Percentiles rank a stretch among this genome's conserved stretches.
Conservation (phyloP, 2,329 filamentous ascomycete genomes). For the Epichloe brachyelytri region DNA sequence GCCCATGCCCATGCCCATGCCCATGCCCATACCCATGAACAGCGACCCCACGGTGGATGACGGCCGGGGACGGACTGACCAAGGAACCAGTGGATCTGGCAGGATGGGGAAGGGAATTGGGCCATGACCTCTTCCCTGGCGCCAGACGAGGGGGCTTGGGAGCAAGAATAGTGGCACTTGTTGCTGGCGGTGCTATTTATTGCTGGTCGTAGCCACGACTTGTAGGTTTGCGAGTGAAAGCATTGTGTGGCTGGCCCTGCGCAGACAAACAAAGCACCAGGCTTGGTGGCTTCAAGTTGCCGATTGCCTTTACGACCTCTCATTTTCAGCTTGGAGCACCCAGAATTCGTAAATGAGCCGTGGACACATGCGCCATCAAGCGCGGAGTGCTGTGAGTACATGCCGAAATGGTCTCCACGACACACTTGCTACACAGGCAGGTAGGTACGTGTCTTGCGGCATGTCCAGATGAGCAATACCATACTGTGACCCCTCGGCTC, state of each 20-base stretch:
- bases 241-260: background rate
- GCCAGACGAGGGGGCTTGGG: background rate
- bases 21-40: background rate
- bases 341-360: too few species aligned
- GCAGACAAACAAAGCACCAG: background rate
- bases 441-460: background rate
- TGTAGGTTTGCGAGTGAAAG: background rate
- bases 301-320: background rate
- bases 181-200: background rate
- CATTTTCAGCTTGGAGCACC: too few species aligned
- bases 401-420: background rate
- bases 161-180: background rate
- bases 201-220: too few species aligned
- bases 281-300: background rate
- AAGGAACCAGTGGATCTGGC: slow-evolving; percentile 8
- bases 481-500: background rate
- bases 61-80: slow-evolving; percentile 4
- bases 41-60: slow-evolving; percentile 4
- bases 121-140: slow-evolving; percentile 3
- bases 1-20: background rate
- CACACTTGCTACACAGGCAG: background rate
- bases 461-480: background rate
- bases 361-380: too few species aligned
- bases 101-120: background rate
- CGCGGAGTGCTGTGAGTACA: background rate